Conservation (phyloP, 257 asterid species). For the Gynochthodes officinalis region DNA sequence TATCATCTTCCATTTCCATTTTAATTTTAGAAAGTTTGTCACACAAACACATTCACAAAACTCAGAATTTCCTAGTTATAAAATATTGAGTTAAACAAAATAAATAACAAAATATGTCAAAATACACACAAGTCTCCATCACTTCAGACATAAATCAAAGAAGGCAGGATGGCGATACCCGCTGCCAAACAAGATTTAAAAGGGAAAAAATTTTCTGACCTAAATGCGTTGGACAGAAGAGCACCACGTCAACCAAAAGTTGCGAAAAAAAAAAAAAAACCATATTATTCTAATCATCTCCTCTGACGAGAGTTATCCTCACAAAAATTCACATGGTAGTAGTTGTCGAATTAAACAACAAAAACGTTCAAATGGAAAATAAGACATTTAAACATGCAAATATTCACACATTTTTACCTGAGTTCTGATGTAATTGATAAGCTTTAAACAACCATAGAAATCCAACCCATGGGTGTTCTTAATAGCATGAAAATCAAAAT, state of each 20-base stretch:
- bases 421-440: slow-evolving; percentile 76
- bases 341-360: neutral
- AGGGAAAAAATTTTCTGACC: too few relatives aligned
- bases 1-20: neutral
- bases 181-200: neutral
- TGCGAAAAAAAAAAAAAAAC: too few relatives aligned
- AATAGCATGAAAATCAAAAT: slow-evolving; percentile 51
- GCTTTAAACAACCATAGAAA: slow-evolving; percentile 77
- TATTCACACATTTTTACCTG: slow-evolving; percentile 42
- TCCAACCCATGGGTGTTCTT: slow-evolving; percentile 49
- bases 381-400: neutral
- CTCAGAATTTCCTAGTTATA: neutral
- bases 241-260: too few relatives aligned
- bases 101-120: neutral
- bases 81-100: neutral
- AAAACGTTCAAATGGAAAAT: neutral
- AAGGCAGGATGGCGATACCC: neutral
- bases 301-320: too few relatives aligned
- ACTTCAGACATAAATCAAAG: neutral
- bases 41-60: neutral
- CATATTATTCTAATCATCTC: too few relatives aligned
- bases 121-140: neutral
- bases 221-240: too few relatives aligned
- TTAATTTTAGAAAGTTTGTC: neutral
- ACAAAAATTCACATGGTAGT: neutral